Base-by-base conservation (phyloP, 148 eudicot genomes). In the Arctostaphylos glauca region DNA sequence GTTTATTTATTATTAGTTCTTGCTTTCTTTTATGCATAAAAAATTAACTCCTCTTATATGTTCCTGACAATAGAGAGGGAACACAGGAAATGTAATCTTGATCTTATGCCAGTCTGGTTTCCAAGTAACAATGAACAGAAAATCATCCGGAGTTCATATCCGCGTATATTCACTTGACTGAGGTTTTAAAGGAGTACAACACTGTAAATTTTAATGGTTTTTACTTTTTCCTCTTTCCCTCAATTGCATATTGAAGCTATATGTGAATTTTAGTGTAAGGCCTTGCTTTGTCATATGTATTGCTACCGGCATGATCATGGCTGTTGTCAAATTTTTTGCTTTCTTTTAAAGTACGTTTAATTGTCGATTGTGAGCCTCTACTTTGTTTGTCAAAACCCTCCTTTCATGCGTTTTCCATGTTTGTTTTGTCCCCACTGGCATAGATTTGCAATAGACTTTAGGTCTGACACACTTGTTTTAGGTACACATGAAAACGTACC, bases 401-500 rank as follows among this genome's bases (percentile, higher is more conserved):
- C 44, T 16, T 75, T 16, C 41, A 55, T 77, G 64, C 5, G 41
- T 41, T 76, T 76, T 58, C 62, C 62, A 14, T n/a, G 25, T 41
- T 77, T 67, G 52, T 16, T 78, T 41, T 12, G 6, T 67, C n/a
- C 46, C 52, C 85, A 47, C 18, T 23, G 38, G 31, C 21, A 23
- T 4, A 81, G 38, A 0, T 50, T 76, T 47, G 55, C 56, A 19
- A 53, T 53, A 75, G 77, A 44, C 46, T 31, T 67, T 49, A 47
- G 6, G n/a, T 31, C 47, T 70, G 67, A 79, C 41, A 59, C 38
- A 59, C 54, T 81, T 48, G 6, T 80, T 85, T 55, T 82, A 94
- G 98, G 97, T 81, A 79, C 92, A 55, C 83, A 81, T 78, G 86
- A 87, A 58, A 91, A 77, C 85, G 87, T 77, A 77, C 91, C 91